Base-by-base conservation (phyloP, 1,139 yeast species). In the Lodderomyces jiufengensis region DNA sequence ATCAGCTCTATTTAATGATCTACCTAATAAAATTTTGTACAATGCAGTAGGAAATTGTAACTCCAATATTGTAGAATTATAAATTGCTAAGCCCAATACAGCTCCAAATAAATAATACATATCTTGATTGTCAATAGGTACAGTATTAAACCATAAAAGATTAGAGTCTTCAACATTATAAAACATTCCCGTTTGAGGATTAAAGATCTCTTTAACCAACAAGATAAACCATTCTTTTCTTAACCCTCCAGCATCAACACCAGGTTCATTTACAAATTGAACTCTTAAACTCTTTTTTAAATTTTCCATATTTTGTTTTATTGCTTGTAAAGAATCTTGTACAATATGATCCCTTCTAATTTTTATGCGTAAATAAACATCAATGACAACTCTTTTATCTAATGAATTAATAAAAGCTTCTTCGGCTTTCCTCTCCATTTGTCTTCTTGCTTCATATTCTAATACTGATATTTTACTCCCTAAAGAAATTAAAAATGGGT, bases 191-290 rank as follows among this genome's bases (percentile, higher is more conserved):
- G 79, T 73, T 33, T 65, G 63, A 0, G 88, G 83, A 49, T 73
- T 74, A 51, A 90, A 84, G 2, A 92, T 57, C 16, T 81, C 80
- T 40, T 76, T 74, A 1, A 85, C 80, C 29, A 92, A 61, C 23
- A 88, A 57, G 34, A 80, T 64, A 56, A 92, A 90, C 97, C 97
- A 92, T 52, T 92, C 97, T 53, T 88, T 90, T 46, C 81, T 77
- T 42, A 90, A 66, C 0, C 98, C 98, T 1, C 97, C 98, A 0
- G 88, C 97, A 63, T 92, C 98, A 15, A 90, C 73, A 0, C 97
- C 97, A 0, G 92, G 94, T 51, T 92, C 97, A 37, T 80, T 80
- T 3, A 82, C 58, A 55, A 92, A 92, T 49, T 84, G 90, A 9
- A 92, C 83, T 44, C 78, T 70, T 21, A 90, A 59, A 3, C 87